These are phyloP conservation scores for Blastobotrys parvus DNA, from an alignment of 805 yeast genomes.

Conservation along the genomic window DNA sequence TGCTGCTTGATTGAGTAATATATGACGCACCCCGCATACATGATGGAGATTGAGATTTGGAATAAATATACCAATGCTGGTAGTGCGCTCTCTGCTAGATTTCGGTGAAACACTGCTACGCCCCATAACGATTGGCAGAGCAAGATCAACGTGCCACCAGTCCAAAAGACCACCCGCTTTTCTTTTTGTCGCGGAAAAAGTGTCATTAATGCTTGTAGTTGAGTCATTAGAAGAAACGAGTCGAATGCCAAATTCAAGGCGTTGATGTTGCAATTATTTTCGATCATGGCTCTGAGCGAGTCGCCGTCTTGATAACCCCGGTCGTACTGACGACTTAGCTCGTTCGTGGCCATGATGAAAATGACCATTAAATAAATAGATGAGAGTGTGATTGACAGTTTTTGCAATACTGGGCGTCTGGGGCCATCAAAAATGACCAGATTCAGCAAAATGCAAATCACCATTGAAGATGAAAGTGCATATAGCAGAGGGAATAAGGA, in stretches of 20 bases:
- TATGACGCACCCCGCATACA: slow-evolving; percentile 57
- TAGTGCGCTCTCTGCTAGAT: slow-evolving; percentile 32
- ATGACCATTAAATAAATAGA: slow-evolving; percentile 47
- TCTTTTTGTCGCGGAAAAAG: slow-evolving; percentile 61
- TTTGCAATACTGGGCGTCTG: slow-evolving; percentile 43
- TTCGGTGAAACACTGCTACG: slow-evolving; percentile 41
- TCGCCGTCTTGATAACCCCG: slow-evolving; percentile 35
- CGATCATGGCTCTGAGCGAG: slow-evolving; percentile 37
- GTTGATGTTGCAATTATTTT: slow-evolving; percentile 38
- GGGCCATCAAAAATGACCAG: slow-evolving; percentile 53
- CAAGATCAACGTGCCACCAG: slow-evolving; percentile 47
- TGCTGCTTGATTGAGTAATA: slow-evolving; percentile 47
- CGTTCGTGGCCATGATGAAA: slow-evolving; percentile 39
- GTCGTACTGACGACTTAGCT: slow-evolving; percentile 41
- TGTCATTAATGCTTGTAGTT: slow-evolving; percentile 63
- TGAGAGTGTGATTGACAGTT: slow-evolving; percentile 43
- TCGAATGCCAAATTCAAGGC: slow-evolving; percentile 47
- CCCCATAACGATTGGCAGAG: slow-evolving; percentile 65
- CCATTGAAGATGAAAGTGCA: slow-evolving; percentile 55
- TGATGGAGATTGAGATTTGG: slow-evolving; percentile 60
- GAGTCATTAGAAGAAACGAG: slow-evolving; percentile 48
- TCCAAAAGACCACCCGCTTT: slow-evolving; percentile 49
- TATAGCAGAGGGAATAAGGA: slow-evolving; percentile 51
- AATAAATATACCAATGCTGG: slow-evolving; percentile 70
- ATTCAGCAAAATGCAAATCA: slow-evolving; percentile 51